Base-by-base conservation (phyloP, 176 grass and related monocot species). In the Oryza meridionalis region DNA sequence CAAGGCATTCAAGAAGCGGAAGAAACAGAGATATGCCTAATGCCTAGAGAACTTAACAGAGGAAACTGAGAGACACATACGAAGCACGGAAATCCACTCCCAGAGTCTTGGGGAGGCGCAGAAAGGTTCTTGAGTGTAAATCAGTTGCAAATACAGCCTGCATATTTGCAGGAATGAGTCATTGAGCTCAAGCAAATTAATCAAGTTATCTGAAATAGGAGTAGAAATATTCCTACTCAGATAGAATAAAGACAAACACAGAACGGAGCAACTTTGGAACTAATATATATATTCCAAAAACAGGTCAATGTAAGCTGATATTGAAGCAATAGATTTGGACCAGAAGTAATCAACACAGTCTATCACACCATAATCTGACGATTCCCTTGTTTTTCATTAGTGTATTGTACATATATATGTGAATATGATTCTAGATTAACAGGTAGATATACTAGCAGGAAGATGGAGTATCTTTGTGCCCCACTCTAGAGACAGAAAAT, bases 1-100 rank as follows among this genome's bases (percentile, higher is more conserved):
- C 11, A 12, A 53, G 50, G 61, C 69, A 44, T 15, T 43, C 2
- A 2, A 82, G 71, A 72, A 62, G 15, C 16, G 42, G 47, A 17
- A 70, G 8, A 59, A 58, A 59, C 49, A 6, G 32, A 26, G 17
- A 72, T 40, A 9, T 51, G 38, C 15, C 50, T 53, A 55, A 19
- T 32, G n/a, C 25, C 72, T 76, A 64, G 26, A 62, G 68, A 38
- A 32, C n/a, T 62, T 79, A 77, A 66, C 2, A 59, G 17, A 82
- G 75, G 14, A 87, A 82, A 70, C 50, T 58, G 9, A 82, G 25
- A 91, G 81, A 21, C 74, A 87, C 90, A 67, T 98, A 95, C 96
- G 96, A 95, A 73, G 96, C 96, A 81, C 96, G 96, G 14, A 98
- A 98, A 84, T 98, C 96, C 22, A 98, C 96, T 89, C 96, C 96